Conservation (phyloP, 2,329 filamentous ascomycete genomes). For the Tolypocladium guangdongense region DNA sequence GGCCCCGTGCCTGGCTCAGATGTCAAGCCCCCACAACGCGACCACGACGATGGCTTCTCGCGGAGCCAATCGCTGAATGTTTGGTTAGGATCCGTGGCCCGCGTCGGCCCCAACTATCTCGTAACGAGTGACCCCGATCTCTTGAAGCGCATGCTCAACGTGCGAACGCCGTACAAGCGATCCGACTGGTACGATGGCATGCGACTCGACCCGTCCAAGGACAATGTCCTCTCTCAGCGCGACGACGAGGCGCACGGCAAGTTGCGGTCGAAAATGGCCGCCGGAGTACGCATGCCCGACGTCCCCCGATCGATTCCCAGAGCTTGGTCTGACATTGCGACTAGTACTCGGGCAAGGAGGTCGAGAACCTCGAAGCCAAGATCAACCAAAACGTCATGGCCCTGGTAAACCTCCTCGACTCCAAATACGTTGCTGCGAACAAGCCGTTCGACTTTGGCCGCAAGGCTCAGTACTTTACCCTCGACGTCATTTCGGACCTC, state of each 20-base stretch:
- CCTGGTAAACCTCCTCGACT: slow-evolving; percentile 5
- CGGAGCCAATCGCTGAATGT: neutral
- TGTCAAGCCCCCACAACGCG: neutral
- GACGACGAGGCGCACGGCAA: slow-evolving; percentile 31
- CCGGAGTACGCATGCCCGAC: no score
- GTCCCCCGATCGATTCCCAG: no score
- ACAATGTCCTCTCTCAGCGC: slow-evolving; percentile 38
- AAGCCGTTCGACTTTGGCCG: slow-evolving; percentile 16
- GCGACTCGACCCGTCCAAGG: slow-evolving; percentile 35
- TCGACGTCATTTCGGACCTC: slow-evolving; percentile 44
- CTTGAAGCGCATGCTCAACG: slow-evolving; percentile 28
- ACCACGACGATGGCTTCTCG: neutral
- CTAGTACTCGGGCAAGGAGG: slow-evolving; percentile 39
- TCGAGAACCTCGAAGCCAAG: slow-evolving; percentile 36
- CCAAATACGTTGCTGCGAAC: slow-evolving; percentile 4
- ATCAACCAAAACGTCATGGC: slow-evolving; percentile 6
- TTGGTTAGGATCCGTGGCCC: slow-evolving; percentile 15
- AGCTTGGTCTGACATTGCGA: neutral
- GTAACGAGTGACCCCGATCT: slow-evolving; percentile 34
- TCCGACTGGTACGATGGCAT: slow-evolving; percentile 35
- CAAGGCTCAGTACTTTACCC: slow-evolving; percentile 41
- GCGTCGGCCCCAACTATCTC: slow-evolving; percentile 30
- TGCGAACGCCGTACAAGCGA: slow-evolving; percentile 23
- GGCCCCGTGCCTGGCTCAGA: neutral
- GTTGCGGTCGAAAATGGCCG: slow-evolving; percentile 36